These are phyloP conservation scores for Polyporus arcularius DNA, from an alignment of 768 basidiomycete species.

Conservation along the genomic window DNA sequence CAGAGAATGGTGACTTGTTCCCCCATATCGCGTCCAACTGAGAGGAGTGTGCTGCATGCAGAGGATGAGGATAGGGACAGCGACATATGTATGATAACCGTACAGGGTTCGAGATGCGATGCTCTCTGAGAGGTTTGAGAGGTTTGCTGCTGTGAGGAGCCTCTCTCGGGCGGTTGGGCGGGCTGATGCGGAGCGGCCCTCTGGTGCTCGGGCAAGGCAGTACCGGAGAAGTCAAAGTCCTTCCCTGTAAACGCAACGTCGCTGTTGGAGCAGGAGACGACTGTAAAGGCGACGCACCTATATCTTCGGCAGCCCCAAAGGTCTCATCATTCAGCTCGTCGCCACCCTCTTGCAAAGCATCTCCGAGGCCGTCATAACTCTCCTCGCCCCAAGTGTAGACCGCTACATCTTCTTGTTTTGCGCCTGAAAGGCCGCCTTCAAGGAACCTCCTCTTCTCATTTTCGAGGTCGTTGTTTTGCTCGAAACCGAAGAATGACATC, in stretches of 20 bases:
- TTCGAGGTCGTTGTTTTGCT: slow-evolving; percentile 58
- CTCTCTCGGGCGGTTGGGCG: slow-evolving; percentile 5
- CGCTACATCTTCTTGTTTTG: slow-evolving; percentile 71
- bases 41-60: slow-evolving; percentile 40
- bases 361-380: slow-evolving; percentile 86
- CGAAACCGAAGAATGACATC: slow-evolving; percentile 86
- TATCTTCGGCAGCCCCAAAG: slow-evolving; percentile 70
- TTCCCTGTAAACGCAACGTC: slow-evolving; percentile 53
- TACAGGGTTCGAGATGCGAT: slow-evolving; percentile 27
- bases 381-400: slow-evolving; percentile 94
- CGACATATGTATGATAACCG: slow-evolving; percentile 24
- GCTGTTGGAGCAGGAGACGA: neutral
- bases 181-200: slow-evolving; percentile 18
- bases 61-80: slow-evolving; percentile 28
- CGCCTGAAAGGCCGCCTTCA: slow-evolving; percentile 36
- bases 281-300: slow-evolving; percentile 59
- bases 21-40: slow-evolving; percentile 78
- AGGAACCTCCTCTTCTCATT: slow-evolving; percentile 60
- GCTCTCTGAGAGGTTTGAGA: slow-evolving; percentile 8
- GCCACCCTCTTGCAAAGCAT: slow-evolving; percentile 82
- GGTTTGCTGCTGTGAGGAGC: slow-evolving; percentile 14
- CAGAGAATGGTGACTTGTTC: slow-evolving; percentile 74
- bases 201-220: slow-evolving; percentile 35
- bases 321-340: slow-evolving; percentile 98
- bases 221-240: slow-evolving; percentile 86